phyloP scores from a whole-genome alignment of 257 asterid species.

The Rauvolfia tetraphylla region DNA sequence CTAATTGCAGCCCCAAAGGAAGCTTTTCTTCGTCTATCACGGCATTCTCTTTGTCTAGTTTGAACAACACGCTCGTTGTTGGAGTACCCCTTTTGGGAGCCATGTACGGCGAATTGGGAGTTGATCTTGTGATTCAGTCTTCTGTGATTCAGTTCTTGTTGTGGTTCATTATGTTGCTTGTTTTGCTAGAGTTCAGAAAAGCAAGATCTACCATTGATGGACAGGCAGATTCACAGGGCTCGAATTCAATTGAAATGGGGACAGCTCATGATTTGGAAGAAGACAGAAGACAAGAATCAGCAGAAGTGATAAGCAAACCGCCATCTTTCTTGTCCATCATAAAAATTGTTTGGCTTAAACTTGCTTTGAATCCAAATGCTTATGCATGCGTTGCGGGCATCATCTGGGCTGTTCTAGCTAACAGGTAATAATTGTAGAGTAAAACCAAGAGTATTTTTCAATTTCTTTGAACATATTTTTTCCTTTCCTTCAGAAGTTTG shows the following conservation, averaged over 20 bases:
- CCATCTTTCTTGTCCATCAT: conserved; percentile 23
- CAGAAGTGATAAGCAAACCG: not conserved
- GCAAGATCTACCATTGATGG: not conserved
- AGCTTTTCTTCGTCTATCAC: conserved; percentile 24
- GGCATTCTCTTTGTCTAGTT: conserved; percentile 22
- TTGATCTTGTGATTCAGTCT: conserved; percentile 32
- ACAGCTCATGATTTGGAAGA: conserved; percentile 1
- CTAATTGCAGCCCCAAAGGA: conserved; percentile 17
- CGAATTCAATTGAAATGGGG: conserved; percentile 4
- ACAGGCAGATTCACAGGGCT: not conserved
- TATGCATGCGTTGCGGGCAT: conserved; percentile 48
- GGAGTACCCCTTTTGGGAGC: conserved; percentile 39
- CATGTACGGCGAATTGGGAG: conserved; percentile 32
- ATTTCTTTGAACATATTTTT: not conserved
- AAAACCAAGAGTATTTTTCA: not conserved
- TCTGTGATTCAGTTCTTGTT: conserved; percentile 25
- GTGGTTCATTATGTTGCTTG: conserved; percentile 25
- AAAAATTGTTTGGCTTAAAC: conserved; percentile 39
- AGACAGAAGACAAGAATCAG: not conserved
- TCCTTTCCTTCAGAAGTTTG: not conserved
- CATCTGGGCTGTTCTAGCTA: conserved; percentile 53
- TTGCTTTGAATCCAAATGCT: conserved; percentile 56
- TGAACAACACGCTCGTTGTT: conserved; percentile 33
- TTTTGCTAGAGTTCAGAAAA: conserved; percentile 23
- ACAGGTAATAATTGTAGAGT: conserved; percentile 30